Evolutionary conservation across 2,329 filamentous ascomycete species (phyloP).

Genomic region (Lasiodiplodia gonubiensis): DNA sequence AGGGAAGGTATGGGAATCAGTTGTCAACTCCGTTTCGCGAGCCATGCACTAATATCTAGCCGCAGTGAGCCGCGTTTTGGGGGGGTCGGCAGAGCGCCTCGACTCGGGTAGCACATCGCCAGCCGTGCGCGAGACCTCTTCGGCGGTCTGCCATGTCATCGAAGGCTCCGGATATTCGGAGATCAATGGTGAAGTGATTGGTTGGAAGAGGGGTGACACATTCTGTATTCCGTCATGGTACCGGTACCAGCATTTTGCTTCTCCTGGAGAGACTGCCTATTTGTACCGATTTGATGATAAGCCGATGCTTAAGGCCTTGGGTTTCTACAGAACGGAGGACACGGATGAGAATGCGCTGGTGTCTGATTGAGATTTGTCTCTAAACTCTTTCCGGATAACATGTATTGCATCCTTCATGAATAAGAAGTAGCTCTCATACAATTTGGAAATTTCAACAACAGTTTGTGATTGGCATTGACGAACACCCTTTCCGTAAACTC

Average conservation of each 20-base stretch:
- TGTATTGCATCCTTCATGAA: too few relatives aligned
- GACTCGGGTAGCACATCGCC: slow-evolving; percentile 46
- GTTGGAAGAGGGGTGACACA: slow-evolving; percentile 59
- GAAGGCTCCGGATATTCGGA: slow-evolving; percentile 51
- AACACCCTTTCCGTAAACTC: too few relatives aligned
- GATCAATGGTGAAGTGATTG: slow-evolving; percentile 47
- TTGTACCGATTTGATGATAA: slow-evolving; percentile 62
- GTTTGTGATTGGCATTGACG: too few relatives aligned
- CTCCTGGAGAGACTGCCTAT: slow-evolving; percentile 46
- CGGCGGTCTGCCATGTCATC: slow-evolving; percentile 61
- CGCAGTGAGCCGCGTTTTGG: slow-evolving; percentile 55
- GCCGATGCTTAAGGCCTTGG: slow-evolving; percentile 59
- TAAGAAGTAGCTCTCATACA: too few relatives aligned
- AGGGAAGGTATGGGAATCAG: slow-evolving; percentile 38
- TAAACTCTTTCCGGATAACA: too few relatives aligned
- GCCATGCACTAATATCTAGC: neutral
- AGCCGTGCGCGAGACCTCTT: slow-evolving; percentile 55
- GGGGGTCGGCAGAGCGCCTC: slow-evolving; percentile 56
- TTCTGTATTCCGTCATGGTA: slow-evolving; percentile 63
- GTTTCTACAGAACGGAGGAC: slow-evolving; percentile 55
- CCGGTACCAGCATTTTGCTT: slow-evolving; percentile 55
- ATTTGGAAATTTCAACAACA: too few relatives aligned
- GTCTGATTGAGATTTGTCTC: slow-evolving; percentile 30
- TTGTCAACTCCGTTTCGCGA: neutral
- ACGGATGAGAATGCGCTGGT: slow-evolving; percentile 51